phyloP scores from a whole-genome alignment of 306 rosid genomes.

The cucumber (Cucumis sativus) region DNA sequence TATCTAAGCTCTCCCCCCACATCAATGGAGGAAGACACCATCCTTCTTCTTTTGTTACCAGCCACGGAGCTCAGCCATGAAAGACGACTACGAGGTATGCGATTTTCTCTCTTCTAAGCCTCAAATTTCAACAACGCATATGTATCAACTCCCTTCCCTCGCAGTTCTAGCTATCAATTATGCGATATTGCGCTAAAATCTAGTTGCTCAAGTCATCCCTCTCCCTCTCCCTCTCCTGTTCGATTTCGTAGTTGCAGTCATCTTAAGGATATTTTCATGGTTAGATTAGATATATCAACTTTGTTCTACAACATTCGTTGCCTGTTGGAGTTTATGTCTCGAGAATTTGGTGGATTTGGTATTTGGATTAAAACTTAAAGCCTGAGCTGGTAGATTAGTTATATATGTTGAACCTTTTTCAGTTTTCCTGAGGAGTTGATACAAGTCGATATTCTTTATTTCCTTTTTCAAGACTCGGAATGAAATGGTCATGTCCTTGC shows the following conservation, averaged over 20 bases:
- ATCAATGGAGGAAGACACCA: background rate
- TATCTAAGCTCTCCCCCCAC: background rate
- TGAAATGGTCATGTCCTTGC: background rate
- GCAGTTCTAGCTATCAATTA: background rate
- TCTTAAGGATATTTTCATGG: background rate
- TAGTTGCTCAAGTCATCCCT: background rate
- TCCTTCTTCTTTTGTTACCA: background rate
- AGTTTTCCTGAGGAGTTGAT: background rate
- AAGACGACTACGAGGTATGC: slow-evolving; percentile 51
- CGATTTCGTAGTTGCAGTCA: background rate
- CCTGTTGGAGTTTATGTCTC: background rate
- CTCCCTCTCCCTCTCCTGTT: background rate
- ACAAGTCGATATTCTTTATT: background rate
- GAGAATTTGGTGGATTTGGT: background rate
- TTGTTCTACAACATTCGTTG: background rate
- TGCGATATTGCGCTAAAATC: background rate
- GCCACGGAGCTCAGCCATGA: slow-evolving; percentile 23
- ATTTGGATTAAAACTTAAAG: background rate
- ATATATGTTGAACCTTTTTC: background rate
- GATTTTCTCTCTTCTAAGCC: background rate
- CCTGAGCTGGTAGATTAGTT: background rate
- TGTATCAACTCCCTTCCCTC: background rate
- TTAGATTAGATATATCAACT: background rate
- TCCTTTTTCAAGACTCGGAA: background rate
- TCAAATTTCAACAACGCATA: background rate